A percentile compares a stretch with the other conserved stretches of the same genome.
Conservation (phyloP, 2,329 filamentous ascomycete species). For the Aspergillus thermomutatus region DNA sequence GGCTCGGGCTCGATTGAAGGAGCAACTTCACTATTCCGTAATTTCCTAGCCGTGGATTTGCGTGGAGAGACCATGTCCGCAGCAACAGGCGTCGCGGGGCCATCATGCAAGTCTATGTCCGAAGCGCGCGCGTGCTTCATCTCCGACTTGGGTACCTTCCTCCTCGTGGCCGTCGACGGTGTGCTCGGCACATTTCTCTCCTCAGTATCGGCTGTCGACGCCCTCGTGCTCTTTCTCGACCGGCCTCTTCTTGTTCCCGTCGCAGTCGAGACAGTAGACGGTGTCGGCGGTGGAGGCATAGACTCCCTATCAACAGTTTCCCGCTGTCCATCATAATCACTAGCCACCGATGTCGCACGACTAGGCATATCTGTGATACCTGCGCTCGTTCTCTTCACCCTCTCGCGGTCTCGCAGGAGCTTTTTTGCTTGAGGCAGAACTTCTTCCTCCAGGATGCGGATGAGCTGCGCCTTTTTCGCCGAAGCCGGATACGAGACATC, state of each 20-base stretch:
- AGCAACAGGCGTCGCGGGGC: conserved; percentile 32
- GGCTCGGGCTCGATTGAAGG: conserved; percentile 37
- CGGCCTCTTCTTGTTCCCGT: conserved; percentile 52
- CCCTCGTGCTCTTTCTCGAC: conserved; percentile 50
- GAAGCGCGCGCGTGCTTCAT: conserved; percentile 29
- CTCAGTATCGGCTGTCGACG: conserved; percentile 38
- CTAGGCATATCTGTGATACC: conserved; percentile 74
- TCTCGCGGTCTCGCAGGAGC: conserved; percentile 69
- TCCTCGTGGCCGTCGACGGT: conserved; percentile 26
- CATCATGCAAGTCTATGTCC: conserved; percentile 30
- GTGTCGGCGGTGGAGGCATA: conserved; percentile 47
- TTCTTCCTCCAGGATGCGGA: conserved; percentile 77
- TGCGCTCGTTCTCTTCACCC: conserved; percentile 79
- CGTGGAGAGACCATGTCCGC: conserved; percentile 33
- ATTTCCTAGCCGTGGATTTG: conserved; percentile 49
- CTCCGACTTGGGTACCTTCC: conserved; percentile 34
- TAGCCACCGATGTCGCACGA: conserved; percentile 60
- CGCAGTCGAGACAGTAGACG: conserved; percentile 50
- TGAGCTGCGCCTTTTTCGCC: conserved; percentile 85
- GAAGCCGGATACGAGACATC: conserved; percentile 80
- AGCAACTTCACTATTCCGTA: conserved; percentile 47
- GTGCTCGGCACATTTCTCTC: conserved; percentile 26
- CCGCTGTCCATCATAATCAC: conserved; percentile 58
- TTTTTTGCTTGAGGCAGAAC: conserved; percentile 75
- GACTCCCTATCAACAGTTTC: conserved; percentile 50